Percentiles rank a stretch among this genome's conserved stretches.
phyloP scores from a whole-genome alignment of 441 rosid genomes.

The Erodium chrysanthum region DNA sequence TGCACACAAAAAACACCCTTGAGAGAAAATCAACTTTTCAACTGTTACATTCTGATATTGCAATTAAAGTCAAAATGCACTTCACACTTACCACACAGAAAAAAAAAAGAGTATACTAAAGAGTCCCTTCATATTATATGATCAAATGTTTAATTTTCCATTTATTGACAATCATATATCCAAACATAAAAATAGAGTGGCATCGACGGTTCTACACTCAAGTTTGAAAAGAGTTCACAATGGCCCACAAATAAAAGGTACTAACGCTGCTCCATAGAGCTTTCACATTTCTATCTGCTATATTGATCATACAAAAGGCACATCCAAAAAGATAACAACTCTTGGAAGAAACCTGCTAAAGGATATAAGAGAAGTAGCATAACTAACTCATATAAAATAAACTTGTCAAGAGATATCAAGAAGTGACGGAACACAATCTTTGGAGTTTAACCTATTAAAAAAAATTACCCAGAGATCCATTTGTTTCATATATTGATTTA shows the following conservation, averaged over 20 bases:
- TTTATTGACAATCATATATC: neutral
- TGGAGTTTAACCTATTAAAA: neutral
- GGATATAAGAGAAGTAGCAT: neutral
- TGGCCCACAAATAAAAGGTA: neutral
- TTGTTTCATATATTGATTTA: neutral
- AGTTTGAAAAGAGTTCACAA: neutral
- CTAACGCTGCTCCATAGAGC: neutral
- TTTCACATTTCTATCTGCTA: neutral
- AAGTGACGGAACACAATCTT: neutral
- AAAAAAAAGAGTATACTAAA: neutral
- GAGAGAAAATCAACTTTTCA: neutral
- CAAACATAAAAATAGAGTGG: neutral
- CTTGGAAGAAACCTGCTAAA: neutral
- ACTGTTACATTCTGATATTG: slow-evolving; percentile 8
- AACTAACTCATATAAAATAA: neutral
- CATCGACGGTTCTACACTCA: neutral
- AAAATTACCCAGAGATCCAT: neutral
- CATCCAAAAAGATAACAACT: neutral
- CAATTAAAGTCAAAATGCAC: slow-evolving; percentile 28
- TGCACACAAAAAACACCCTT: neutral
- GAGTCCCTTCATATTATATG: neutral
- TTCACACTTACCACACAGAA: neutral
- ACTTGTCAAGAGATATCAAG: neutral
- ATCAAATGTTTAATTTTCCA: neutral
- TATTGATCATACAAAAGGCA: neutral